A percentile compares a stretch with the other conserved stretches of the same genome.
These are phyloP conservation scores for Fusarium sp. DNA, from an alignment of 2,329 filamentous ascomycete genomes.

Conservation along the genomic window DNA sequence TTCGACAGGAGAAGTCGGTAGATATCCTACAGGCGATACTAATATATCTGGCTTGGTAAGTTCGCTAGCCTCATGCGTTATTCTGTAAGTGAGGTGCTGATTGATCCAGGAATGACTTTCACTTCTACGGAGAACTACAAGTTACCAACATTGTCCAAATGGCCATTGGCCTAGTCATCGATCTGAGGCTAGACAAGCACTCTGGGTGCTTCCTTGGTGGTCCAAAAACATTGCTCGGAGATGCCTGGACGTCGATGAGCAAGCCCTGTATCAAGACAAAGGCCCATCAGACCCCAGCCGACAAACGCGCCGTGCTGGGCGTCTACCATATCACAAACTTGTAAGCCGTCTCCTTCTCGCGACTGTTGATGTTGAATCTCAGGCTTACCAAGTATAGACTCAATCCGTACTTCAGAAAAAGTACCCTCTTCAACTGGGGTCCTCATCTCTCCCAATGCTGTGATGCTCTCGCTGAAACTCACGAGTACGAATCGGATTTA, in stretches of 20 bases:
- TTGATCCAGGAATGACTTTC: slow-evolving; percentile 54
- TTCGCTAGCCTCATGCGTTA: fast-evolving
- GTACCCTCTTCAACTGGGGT: slow-evolving; percentile 50
- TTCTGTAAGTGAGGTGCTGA: not conserved
- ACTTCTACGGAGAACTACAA: slow-evolving; percentile 55
- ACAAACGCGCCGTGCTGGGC: slow-evolving; percentile 58
- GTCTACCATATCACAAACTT: slow-evolving; percentile 56
- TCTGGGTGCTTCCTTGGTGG: slow-evolving; percentile 42
- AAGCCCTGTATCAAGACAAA: slow-evolving; percentile 33
- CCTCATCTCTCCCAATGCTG: slow-evolving; percentile 54
- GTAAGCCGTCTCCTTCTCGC: slow-evolving; percentile 35
- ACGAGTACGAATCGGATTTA: slow-evolving; percentile 51
- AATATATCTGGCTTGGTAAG: slow-evolving; percentile 56
- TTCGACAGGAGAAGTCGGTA: slow-evolving; percentile 53
- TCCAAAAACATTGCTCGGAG: slow-evolving; percentile 51
- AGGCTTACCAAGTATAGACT: slow-evolving; percentile 7
- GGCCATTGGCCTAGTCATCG: slow-evolving; percentile 54
- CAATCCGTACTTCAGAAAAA: slow-evolving; percentile 50
- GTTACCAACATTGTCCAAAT: slow-evolving; percentile 57
- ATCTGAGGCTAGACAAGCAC: slow-evolving; percentile 55
- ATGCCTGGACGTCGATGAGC: slow-evolving; percentile 49
- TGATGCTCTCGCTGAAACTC: slow-evolving; percentile 46
- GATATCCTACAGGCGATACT: slow-evolving; percentile 57
- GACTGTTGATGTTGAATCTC: fast-evolving
- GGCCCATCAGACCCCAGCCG: slow-evolving; percentile 50